Evolutionary conservation across 805 yeast genomes (phyloP).

Genomic region (Hanseniaspora clermontiae): DNA sequence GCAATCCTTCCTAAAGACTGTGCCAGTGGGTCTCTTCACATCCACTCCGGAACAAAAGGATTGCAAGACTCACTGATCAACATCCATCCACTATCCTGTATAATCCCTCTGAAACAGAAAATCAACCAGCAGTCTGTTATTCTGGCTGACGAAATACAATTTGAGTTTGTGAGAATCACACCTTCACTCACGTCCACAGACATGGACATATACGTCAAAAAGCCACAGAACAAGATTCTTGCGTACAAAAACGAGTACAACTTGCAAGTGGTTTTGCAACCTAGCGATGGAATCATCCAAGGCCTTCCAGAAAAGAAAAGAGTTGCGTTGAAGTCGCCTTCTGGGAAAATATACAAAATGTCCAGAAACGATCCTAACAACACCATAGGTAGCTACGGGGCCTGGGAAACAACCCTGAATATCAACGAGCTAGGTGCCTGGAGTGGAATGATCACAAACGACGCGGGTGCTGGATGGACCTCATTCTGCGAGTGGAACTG

Average conservation of each 20-base stretch:
- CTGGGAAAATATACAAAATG: slow-evolving; percentile 61
- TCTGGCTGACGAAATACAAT: slow-evolving; percentile 34
- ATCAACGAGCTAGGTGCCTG: slow-evolving; percentile 68
- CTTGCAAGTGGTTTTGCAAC: slow-evolving; percentile 53
- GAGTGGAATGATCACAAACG: slow-evolving; percentile 71
- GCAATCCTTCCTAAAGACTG: slow-evolving; percentile 64
- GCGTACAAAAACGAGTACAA: slow-evolving; percentile 45
- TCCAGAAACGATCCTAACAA: slow-evolving; percentile 35
- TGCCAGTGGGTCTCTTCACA: slow-evolving; percentile 56
- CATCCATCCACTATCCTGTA: slow-evolving; percentile 56
- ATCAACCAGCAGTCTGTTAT: slow-evolving; percentile 30
- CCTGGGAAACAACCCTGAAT: slow-evolving; percentile 48
- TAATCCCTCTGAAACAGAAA: slow-evolving; percentile 60
- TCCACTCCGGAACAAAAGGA: slow-evolving; percentile 60
- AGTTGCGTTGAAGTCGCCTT: slow-evolving; percentile 69
- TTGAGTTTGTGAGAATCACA: slow-evolving; percentile 57
- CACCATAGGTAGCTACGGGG: slow-evolving; percentile 31
- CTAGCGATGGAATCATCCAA: slow-evolving; percentile 35
- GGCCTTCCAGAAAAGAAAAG: slow-evolving; percentile 26
- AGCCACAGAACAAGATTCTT: slow-evolving; percentile 67
- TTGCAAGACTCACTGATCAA: slow-evolving; percentile 43
- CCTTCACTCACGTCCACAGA: slow-evolving; percentile 58
- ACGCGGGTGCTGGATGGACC: slow-evolving; percentile 68
- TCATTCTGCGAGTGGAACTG: slow-evolving; percentile 88
- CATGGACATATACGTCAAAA: slow-evolving; percentile 67